phyloP scores from a whole-genome alignment of 371 early-diverging fungal genomes.

The Mucor indicus region DNA sequence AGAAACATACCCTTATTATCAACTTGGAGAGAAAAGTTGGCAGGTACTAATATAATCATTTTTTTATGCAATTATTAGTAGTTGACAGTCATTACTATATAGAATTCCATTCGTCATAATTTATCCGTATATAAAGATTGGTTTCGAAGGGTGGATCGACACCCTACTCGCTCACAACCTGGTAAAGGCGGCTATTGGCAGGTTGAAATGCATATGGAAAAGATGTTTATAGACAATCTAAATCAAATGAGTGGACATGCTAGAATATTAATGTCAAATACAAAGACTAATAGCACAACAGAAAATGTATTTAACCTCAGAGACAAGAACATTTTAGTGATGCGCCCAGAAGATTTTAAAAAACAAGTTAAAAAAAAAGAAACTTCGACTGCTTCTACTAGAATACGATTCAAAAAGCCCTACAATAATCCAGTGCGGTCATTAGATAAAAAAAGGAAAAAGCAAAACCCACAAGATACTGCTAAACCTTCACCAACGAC shows the following conservation, averaged over 20 bases:
- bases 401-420: no score
- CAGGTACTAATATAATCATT: conserved; percentile 54
- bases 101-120: conserved; percentile 99
- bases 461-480: no score
- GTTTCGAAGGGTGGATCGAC: conserved; percentile 88
- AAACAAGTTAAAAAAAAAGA: no score
- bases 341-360: conserved; percentile 26
- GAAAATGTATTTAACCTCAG: neutral
- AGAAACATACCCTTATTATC: conserved; percentile 74
- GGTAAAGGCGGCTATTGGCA: conserved; percentile 99
- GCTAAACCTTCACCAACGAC: no score
- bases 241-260: conserved; percentile 44
- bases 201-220: conserved; percentile 53
- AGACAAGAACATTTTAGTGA: conserved; percentile 19
- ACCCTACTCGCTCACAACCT: conserved; percentile 76
- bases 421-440: no score
- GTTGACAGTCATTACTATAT: conserved; percentile 3
- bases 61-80: no score
- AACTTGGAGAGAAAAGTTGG: conserved; percentile 76
- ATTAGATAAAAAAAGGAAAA: no score
- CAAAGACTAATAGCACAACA: neutral
- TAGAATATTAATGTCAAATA: conserved; percentile 17
- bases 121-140: conserved; percentile 90
- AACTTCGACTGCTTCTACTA: no score
- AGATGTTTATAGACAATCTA: conserved; percentile 44